These are phyloP conservation scores for Tetrastigma voinierianum DNA, from an alignment of 164 flowering plant species.

Conservation along the genomic window DNA sequence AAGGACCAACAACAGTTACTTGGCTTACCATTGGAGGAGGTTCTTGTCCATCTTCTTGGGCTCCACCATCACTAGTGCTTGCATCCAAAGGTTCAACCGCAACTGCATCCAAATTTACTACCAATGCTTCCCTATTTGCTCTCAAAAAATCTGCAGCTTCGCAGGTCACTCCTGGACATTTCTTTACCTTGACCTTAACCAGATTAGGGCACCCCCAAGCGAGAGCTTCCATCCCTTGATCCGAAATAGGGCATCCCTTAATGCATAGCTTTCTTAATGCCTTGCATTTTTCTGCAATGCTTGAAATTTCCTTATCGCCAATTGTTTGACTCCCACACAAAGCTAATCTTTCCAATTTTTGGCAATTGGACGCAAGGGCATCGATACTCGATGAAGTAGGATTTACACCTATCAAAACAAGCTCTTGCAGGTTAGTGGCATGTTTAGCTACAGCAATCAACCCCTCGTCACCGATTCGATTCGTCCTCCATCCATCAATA, in stretches of 20 bases:
- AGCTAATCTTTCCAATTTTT: slow-evolving; percentile 73
- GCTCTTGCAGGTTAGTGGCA: slow-evolving; percentile 70
- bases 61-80: slow-evolving; percentile 47
- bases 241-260: slow-evolving; percentile 81
- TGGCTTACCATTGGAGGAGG: slow-evolving; percentile 12
- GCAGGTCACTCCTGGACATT: slow-evolving; percentile 72
- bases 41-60: slow-evolving; percentile 36
- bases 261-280: slow-evolving; percentile 88
- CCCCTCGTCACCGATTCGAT: slow-evolving; percentile 84
- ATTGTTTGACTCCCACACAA: slow-evolving; percentile 81
- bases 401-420: slow-evolving; percentile 82
- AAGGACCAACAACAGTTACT: slow-evolving; percentile 13
- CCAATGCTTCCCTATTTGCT: slow-evolving; percentile 46
- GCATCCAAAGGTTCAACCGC: slow-evolving; percentile 43
- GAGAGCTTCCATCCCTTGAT: slow-evolving; percentile 69
- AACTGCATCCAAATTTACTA: slow-evolving; percentile 59
- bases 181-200: slow-evolving; percentile 94
- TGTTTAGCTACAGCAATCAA: slow-evolving; percentile 64
- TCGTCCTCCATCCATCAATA: slow-evolving; percentile 92
- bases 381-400: slow-evolving; percentile 61
- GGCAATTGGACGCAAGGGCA: slow-evolving; percentile 63
- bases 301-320: slow-evolving; percentile 75
- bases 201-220: slow-evolving; percentile 89
- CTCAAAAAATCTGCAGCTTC: slow-evolving; percentile 65
- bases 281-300: slow-evolving; percentile 69